Base-by-base conservation (phyloP, 257 asterid species). In the Plantago ovata region DNA sequence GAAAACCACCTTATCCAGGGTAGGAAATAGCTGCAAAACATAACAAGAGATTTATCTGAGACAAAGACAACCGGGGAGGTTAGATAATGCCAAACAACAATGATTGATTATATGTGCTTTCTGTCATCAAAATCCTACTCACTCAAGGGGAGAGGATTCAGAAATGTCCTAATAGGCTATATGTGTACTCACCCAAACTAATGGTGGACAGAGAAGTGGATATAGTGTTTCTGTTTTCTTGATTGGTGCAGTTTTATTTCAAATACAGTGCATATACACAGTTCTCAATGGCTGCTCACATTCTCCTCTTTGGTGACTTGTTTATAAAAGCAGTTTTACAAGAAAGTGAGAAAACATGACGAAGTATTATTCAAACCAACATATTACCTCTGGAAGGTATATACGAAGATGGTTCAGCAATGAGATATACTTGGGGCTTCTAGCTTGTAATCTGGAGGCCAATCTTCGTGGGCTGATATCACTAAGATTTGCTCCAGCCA, bases 321-420 rank as follows among this genome's bases (percentile, higher is more conserved):
- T 49, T 22, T 10, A 12, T 14, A 12, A 20, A 28, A 36, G 44
- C n/a, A 38, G 46, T 14, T 45, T 33, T 10, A 36, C 56, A 32
- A n/a, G 39, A 60, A 47, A 48, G n/a, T 66, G 61, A 60, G 20
- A 51, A 1, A 23, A 22, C 28, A 49, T 19, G 46, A 59, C 48
- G 49, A 58, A 41, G 38, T 40, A 48, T 21, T 15, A 50, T 28
- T 33, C 54, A 58, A 13, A 55, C 1, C 16, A 67, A 69, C 55
- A 41, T 33, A 66, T 69, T 83, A 92, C 98, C 98, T 92, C 98
- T 53, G 98, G 98, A 54, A 92, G 83, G 69, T 88, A 92, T 78
- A 92, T 92, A 54, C 98, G 95, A 12, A 92, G 94, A 81, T 92
- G 98, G 73, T 92, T 92, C 71, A 92, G 95, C 80, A 92, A 72